These are phyloP conservation scores for Kregervanrija delftensis DNA, from an alignment of 805 yeast species.

Conservation along the genomic window DNA sequence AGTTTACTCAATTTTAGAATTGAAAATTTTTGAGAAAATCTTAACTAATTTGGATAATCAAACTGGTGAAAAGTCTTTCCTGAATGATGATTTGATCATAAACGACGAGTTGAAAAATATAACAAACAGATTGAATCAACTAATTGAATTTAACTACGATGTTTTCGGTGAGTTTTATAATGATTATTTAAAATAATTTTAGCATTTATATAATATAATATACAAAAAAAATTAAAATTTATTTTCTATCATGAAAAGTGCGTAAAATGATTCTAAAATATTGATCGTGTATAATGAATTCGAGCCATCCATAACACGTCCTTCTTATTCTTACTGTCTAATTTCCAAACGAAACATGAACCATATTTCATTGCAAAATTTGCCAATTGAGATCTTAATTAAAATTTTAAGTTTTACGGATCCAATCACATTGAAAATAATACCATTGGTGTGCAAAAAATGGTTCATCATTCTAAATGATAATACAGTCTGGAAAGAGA, in stretches of 20 bases:
- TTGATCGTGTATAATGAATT: too few species aligned
- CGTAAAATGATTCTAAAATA: too few species aligned
- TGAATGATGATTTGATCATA: constrained; percentile 22
- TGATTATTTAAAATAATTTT: constrained; percentile 8
- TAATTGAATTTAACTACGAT: constrained; percentile 74
- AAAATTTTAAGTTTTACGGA: constrained; percentile 40
- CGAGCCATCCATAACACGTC: too few species aligned
- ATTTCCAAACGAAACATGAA: too few species aligned
- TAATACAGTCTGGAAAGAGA: constrained; percentile 40
- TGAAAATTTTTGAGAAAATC: constrained; percentile 31
- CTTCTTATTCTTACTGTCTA: too few species aligned
- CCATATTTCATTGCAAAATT: constrained; percentile 13
- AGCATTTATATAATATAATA: too few species aligned
- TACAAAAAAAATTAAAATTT: too few species aligned
- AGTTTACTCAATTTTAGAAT: constrained; percentile 73
- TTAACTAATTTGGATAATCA: constrained; percentile 4
- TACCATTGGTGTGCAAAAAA: constrained; percentile 39
- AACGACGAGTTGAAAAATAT: constrained; percentile 52
- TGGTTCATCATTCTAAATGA: constrained; percentile 43
- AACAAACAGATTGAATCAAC: constrained; percentile 53
- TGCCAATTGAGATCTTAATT: constrained; percentile 44
- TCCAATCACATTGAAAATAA: constrained; percentile 33
- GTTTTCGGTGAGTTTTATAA: constrained; percentile 70
- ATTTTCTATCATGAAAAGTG: too few species aligned
- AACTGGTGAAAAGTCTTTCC: neutral